Base-by-base conservation (phyloP, 1,284 basidiomycete genomes). In the Tilletiaria anomala region DNA sequence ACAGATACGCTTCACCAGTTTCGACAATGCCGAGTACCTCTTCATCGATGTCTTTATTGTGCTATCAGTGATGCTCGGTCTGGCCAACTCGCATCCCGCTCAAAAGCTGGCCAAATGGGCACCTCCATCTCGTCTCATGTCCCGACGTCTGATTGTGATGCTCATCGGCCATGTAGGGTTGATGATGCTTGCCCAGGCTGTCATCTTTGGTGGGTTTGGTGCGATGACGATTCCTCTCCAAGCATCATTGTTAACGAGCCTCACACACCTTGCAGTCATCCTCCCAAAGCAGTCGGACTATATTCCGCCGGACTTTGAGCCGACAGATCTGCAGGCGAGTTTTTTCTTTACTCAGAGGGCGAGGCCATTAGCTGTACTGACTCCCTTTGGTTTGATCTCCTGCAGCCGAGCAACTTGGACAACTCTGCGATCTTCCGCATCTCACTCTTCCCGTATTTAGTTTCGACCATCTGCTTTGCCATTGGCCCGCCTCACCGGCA, bases 1-100 rank as follows among this genome's bases (percentile, higher is more conserved):
- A n/a, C n/a, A n/a, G n/a, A n/a, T n/a, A n/a, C n/a, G n/a, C 16
- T 46, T 51, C 16, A 51, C 55, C 8, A 49, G 46, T 21, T 32
- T 58, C 14, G 48, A 50, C 37, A 56, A 58, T 26, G 53, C 48
- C 18, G 52, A 56, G 45, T 54, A 56, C 23, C 45, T 56, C 8
- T 56, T 47, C 34, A 51, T 56, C 40, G 56, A 56, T 36, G 29
- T 58, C 24, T 51, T 54, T 37, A 36, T 39, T 29, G 45, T 58
- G 1, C 29, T 58, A 4, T 44, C 49, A 15, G 38, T 58, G 8
- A 51, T 51, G 1, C 37, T 58, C 16, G 56, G 51, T 5, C 35
- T 55, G 35, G 51, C 53, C n/a, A 43, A 45, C 32, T 37, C 42
- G 5, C 21, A 11, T 2, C 53, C 55, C 3, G 48, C 55, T 1